Base-by-base conservation (phyloP, 768 basidiomycete species). In the Tylopilus plumbeoviolaceoides region DNA sequence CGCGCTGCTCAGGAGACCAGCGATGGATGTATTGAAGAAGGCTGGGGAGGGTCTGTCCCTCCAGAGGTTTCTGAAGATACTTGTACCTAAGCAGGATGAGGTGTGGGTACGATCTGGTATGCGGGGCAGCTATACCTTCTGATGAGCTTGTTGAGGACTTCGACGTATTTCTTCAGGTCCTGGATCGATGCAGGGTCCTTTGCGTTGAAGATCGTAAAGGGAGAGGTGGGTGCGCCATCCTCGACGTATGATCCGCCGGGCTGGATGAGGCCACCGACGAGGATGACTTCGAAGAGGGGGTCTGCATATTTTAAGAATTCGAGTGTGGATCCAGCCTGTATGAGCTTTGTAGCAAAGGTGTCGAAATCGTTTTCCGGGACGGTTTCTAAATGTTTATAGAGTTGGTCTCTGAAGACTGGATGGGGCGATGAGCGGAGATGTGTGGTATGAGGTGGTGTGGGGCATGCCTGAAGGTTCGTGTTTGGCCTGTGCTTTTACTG, bases 221-320 rank as follows among this genome's bases (percentile, higher is more conserved):
- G 91, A 35, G 87, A 93, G 14, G 83, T 77, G 27, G 91, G 88
- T 20, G 88, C 85, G 45, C 84, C 85, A 56, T 93, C 91, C 53
- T 97, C 93, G 72, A 98, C 63, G 73, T 90, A 94, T 63, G 77
- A 83, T 55, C 95, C 95, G 47, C 95, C 95, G 18, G 95, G 97
- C 72, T 98, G 95, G 63, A 99, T 84, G 58, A 99, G 87, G 39
- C 93, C 92, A 45, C 95, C 95, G 65, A 94, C 88, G 64, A 99
- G 82, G 68, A 98, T 80, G 75, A 97, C 83, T 74, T 99, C 95
- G 73, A 97, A 98, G 63, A 98, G 85, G 51, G 87, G 81, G 63
- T 97, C 94, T 73, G 92, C 90, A 85, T 98, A 98, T 76, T 97
- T 97, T 72, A 95, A 84, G 66, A 84, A 87, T 73, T 99, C 97